Base-by-base conservation (phyloP, 306 rosid species). In the Psophocarpus tetragonolobus region DNA sequence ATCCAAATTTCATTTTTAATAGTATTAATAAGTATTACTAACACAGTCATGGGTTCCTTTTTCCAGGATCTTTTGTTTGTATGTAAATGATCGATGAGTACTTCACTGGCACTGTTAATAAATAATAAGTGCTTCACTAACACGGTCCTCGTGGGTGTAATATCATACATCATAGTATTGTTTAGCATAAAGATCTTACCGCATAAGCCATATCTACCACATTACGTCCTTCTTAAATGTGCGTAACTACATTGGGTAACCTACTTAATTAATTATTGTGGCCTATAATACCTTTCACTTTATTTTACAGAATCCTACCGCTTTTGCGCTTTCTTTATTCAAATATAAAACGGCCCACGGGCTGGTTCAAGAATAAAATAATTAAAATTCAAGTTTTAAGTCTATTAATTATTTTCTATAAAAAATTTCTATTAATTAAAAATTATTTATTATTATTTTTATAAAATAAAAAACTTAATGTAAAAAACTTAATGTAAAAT, bases 241-340 rank as follows among this genome's bases (percentile, higher is more conserved):
- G 47, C 65, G 17, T 70, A 64, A 80, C 81, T 36, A 27, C 53
- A 68, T 84, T 33, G 78, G 84, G 88, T 79, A 82, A 74, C 62
- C 81, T 51, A 71, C 85, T 76, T 82, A 73, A 80, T 58, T 51
- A 71, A 84, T 76, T 82, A 73, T 80, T 58, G 78, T 51, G 79
- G 73, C 57, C 75, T 70, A 68, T 71, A 75, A 74, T 77, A 50
- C 45, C 15, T 74, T 70, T 53, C 65, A 53, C 29, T 67, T 54
- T 21, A 53, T 38, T 76, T 35, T 51, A 53, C 21, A 32, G 3
- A 5, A 18, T 3, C 0, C 47, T 17, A 8, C 29, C 20, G 36
- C 70, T 35, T 64, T 35, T 17, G 29, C 47, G n/a, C 48, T 36
- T 36, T 64, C 70, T 35, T 64, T 9, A 18, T 64, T 35, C 30